Evolutionary conservation across 441 rosid genomes (phyloP).

Genomic region (Pelargonium myrrhifolium): DNA sequence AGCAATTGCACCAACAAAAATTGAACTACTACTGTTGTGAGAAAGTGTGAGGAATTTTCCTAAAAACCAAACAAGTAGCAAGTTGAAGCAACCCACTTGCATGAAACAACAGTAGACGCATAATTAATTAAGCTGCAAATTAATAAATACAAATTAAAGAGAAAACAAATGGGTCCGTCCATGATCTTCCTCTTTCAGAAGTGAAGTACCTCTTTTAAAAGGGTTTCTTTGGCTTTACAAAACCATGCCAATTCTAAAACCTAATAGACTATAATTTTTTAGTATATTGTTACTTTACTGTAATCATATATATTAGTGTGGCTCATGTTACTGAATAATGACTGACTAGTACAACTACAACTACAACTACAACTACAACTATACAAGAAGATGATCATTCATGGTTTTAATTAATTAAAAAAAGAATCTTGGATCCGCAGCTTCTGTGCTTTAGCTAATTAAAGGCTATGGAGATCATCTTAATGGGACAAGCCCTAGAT

Average conservation of each 20-base stretch:
- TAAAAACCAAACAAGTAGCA: too few relatives aligned
- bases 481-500: slow-evolving; percentile 13
- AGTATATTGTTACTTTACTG: slow-evolving; percentile 8
- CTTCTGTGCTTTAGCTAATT: slow-evolving; percentile 7
- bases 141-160: not conserved
- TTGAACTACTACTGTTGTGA: too few relatives aligned
- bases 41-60: too few relatives aligned
- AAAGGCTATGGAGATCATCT: slow-evolving; percentile 28
- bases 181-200: not conserved
- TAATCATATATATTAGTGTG: slow-evolving; percentile 16
- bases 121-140: too few relatives aligned
- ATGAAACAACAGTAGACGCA: too few relatives aligned
- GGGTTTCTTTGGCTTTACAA: slow-evolving; percentile 8
- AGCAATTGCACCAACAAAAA: too few relatives aligned
- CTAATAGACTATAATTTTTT: not conserved
- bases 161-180: too few relatives aligned
- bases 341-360: too few relatives aligned
- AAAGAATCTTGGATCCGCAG: slow-evolving; percentile 1
- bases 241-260: not conserved
- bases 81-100: too few relatives aligned
- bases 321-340: slow-evolving; percentile 24
- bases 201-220: slow-evolving; percentile 6
- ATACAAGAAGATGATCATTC: too few relatives aligned
- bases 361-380: too few relatives aligned
- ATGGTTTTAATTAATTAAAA: too few relatives aligned